These are phyloP conservation scores for Fusarium haematococcum DNA, from an alignment of 2,329 filamentous ascomycete species.

Conservation along the genomic window DNA sequence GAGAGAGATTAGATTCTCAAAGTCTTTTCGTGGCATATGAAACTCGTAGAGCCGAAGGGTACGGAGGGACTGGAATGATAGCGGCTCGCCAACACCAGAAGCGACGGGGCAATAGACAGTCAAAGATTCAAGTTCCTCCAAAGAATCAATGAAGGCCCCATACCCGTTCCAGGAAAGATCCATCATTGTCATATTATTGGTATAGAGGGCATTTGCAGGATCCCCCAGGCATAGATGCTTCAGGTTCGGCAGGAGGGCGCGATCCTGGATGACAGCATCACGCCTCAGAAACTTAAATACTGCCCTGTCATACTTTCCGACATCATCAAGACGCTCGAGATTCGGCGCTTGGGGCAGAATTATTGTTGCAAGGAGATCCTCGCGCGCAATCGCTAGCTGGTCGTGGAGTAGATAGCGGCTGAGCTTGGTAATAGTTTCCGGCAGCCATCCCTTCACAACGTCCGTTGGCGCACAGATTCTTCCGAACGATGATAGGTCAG, in stretches of 20 bases:
- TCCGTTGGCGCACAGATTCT: not conserved
- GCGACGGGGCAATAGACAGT: not conserved
- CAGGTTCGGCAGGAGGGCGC: not conserved
- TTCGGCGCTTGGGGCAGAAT: not conserved
- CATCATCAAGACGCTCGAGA: not conserved
- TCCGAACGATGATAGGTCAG: too few species aligned
- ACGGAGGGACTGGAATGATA: not conserved
- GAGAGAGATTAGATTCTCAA: not conserved
- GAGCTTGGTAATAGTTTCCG: not conserved
- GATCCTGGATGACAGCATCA: not conserved
- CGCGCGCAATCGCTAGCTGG: fast-evolving
- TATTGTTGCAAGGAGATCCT: not conserved
- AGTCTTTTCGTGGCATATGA: not conserved
- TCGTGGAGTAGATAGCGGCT: not conserved
- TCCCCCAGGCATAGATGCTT: not conserved
- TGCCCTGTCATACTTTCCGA: too few species aligned
- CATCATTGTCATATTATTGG: not conserved
- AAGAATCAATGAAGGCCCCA: not conserved
- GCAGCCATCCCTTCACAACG: not conserved
- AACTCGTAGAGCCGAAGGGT: not conserved
- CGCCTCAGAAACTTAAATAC: not conserved
- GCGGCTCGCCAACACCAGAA: not conserved
- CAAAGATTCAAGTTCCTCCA: not conserved
- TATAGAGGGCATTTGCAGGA: too few species aligned
- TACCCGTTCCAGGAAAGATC: not conserved